Evolutionary conservation across 2,329 filamentous ascomycete species (phyloP), one percentile per base, ranked within the genome.

Genomic region (Sclerotinia nivalis): DNA sequence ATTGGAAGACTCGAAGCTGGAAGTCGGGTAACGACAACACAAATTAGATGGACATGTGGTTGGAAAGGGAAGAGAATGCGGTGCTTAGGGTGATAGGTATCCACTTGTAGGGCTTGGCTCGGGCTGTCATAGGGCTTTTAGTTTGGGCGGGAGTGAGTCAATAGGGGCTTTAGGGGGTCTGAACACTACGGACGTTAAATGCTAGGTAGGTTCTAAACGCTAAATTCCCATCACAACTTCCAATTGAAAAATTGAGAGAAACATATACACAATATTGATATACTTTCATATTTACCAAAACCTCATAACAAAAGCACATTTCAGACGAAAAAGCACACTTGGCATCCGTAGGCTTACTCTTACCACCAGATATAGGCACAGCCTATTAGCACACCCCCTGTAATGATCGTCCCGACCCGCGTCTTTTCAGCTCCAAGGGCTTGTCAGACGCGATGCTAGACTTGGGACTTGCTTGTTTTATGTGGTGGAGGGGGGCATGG

Each of bases 51-150:
- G 22, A 61, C 25, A 61, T 22, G 10, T n/a, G 54, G 31, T 31
- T n/a, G 13, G 20, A 60, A 34, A 37, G n/a, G 9, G 5, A 12
- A 34, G 31, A 62, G 10, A 45, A 28, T 13, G 28, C 10, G 25
- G 25, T 8, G 37, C 55, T 43, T 37, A 59, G 56, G n/a, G 43
- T 8, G 28, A 9, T 47, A 25, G 28, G 28, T 25, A 64, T 64
- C 60, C 60, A 64, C 60, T 20, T 37, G 6, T 50, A 64, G 60
- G 60, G 31, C 31, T 64, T 64, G 60, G 60, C 60, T 18, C n/a
- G 4, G 13, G 34, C 47, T 64, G 31, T 50, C 13, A 37, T 40
- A 40, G 20, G n/a, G 31, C 20, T 37, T 40, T 40, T 18, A 7
- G 13, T 40, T 59, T 59, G 22, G 34, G 43, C 22, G 34, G 56